Conservation (phyloP, 129 eudicot genomes). For the Tagetes patula region DNA sequence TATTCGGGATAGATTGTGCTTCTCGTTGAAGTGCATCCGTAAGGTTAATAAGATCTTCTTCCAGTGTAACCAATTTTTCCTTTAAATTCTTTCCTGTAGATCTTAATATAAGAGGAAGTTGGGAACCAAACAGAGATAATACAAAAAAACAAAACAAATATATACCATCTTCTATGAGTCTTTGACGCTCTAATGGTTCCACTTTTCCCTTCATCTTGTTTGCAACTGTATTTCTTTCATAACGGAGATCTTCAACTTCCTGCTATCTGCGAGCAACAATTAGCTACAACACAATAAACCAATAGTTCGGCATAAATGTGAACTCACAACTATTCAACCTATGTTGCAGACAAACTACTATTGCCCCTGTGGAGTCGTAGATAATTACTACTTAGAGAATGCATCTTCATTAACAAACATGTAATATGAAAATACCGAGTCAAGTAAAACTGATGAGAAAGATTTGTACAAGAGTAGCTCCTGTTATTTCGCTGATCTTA, state of each 20-base stretch:
- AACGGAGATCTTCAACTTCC: slow-evolving; percentile 98
- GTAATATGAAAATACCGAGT: neutral
- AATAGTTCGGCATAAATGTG: slow-evolving; percentile 16
- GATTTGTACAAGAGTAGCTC: neutral
- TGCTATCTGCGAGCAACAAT: slow-evolving; percentile 84
- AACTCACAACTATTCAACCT: slow-evolving; percentile 4
- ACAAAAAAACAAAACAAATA: neutral
- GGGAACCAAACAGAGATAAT: neutral
- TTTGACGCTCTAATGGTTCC: slow-evolving; percentile 88
- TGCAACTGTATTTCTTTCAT: slow-evolving; percentile 89
- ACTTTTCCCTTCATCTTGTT: slow-evolving; percentile 96
- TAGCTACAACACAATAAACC: slow-evolving; percentile 57
- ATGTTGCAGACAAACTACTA: slow-evolving; percentile 2
- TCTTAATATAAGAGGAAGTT: neutral
- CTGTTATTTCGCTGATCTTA: neutral
- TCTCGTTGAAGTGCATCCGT: slow-evolving; percentile 82
- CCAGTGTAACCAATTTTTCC: slow-evolving; percentile 70
- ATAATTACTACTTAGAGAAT: neutral
- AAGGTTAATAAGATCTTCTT: slow-evolving; percentile 79
- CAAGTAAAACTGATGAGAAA: neutral
- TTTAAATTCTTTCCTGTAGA: slow-evolving; percentile 72
- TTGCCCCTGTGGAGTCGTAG: slow-evolving; percentile 5
- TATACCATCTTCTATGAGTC: slow-evolving; percentile 85
- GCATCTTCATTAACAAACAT: neutral
- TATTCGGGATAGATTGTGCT: slow-evolving; percentile 90